A percentile compares a stretch with the other conserved stretches of the same genome.
Conservation (phyloP, 169 alveolate genomes). For the Cryptosporidium baileyi region DNA sequence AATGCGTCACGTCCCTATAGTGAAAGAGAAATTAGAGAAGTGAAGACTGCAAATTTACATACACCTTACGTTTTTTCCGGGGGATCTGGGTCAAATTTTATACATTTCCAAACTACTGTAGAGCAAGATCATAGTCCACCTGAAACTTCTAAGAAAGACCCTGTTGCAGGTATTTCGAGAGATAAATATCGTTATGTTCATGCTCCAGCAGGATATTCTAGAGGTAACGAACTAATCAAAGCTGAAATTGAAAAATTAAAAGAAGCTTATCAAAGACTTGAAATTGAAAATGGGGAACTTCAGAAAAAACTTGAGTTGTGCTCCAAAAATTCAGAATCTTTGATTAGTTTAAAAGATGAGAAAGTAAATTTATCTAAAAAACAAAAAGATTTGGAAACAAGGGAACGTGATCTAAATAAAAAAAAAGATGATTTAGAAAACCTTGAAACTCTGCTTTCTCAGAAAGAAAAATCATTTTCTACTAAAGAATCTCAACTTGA, state of each 20-base stretch:
- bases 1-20: neutral
- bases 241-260: neutral
- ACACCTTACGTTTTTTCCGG: slow-evolving; percentile 7
- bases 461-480: neutral
- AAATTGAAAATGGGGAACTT: neutral
- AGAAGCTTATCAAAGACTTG: too few relatives aligned
- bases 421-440: neutral
- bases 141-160: slow-evolving; percentile 2
- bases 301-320: neutral
- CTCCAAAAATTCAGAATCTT: too few relatives aligned
- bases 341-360: neutral
- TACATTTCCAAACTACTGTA: slow-evolving; percentile 34
- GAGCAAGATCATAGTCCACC: slow-evolving; percentile 30
- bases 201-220: slow-evolving; percentile 42
- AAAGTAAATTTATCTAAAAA: neutral
- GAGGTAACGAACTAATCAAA: neutral
- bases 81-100: slow-evolving; percentile 7
- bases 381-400: neutral
- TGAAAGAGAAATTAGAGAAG: neutral
- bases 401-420: neutral
- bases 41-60: neutral
- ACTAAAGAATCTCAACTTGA: neutral
- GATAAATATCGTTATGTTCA: slow-evolving; percentile 49
- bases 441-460: neutral
- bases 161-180: neutral